These are phyloP conservation scores for Penicillium desertorum DNA, from an alignment of 495 filamentous ascomycete species.

Conservation along the genomic window DNA sequence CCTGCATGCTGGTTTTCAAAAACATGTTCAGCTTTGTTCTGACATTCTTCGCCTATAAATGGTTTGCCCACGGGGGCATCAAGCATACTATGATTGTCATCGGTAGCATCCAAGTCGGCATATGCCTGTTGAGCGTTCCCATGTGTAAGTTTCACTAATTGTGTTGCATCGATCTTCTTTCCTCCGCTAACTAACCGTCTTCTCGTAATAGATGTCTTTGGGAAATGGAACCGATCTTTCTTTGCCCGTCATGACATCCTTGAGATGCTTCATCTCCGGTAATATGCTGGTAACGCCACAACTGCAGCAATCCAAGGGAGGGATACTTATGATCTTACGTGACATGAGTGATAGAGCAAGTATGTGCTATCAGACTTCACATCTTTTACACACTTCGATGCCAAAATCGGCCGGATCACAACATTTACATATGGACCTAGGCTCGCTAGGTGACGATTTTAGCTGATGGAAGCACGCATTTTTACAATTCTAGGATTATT, in stretches of 20 bases:
- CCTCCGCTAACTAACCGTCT: neutral
- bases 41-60: slow-evolving; percentile 78
- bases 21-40: slow-evolving; percentile 88
- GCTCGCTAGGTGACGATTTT: neutral
- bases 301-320: too few relatives aligned
- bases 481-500: neutral
- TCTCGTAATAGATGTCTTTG: slow-evolving; percentile 63
- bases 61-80: slow-evolving; percentile 63
- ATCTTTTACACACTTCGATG: neutral
- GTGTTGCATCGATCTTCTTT: neutral
- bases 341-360: neutral
- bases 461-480: neutral
- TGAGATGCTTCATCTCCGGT: slow-evolving; percentile 50
- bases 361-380: neutral
- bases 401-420: neutral
- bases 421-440: neutral
- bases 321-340: neutral
- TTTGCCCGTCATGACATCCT: slow-evolving; percentile 71
- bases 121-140: slow-evolving; percentile 71
- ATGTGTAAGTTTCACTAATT: slow-evolving; percentile 61
- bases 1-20: slow-evolving; percentile 87
- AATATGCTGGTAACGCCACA: neutral
- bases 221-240: slow-evolving; percentile 73
- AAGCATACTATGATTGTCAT: slow-evolving; percentile 67
- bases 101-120: slow-evolving; percentile 70